A percentile compares a stretch with the other conserved stretches of the same genome.
These are phyloP conservation scores for Cerioporus squamosus DNA, from an alignment of 1,284 basidiomycete species.

Conservation along the genomic window DNA sequence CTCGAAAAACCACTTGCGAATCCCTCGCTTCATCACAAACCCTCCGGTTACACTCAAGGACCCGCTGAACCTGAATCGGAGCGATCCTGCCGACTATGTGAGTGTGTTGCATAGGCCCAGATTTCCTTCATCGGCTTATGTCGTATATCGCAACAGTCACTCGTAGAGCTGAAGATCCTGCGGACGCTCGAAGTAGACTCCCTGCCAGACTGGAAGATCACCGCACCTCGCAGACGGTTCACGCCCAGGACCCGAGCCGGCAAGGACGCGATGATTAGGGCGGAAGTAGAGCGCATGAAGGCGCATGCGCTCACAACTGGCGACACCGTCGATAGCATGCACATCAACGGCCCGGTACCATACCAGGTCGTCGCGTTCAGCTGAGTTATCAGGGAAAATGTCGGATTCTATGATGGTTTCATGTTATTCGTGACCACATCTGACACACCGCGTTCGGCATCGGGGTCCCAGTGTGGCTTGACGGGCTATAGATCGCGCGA, in stretches of 20 bases:
- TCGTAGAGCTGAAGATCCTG: conserved; percentile 39
- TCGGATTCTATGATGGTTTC: too few relatives aligned
- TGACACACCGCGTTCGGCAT: too few relatives aligned
- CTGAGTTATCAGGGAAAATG: too few relatives aligned
- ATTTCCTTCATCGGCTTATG: too few relatives aligned
- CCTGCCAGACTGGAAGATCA: conserved; percentile 36
- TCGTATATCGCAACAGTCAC: conserved; percentile 11
- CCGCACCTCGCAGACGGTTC: conserved; percentile 30
- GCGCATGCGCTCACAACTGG: conserved; percentile 33
- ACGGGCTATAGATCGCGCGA: too few relatives aligned
- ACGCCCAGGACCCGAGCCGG: conserved; percentile 33
- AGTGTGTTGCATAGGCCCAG: neutral
- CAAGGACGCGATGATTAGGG: conserved; percentile 35
- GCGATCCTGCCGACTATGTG: conserved; percentile 36
- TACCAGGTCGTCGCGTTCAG: conserved; percentile 28
- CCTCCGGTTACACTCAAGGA: conserved; percentile 41
- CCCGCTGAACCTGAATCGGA: conserved; percentile 42
- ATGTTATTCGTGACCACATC: too few relatives aligned
- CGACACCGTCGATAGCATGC: conserved; percentile 36
- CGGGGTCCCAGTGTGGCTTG: too few relatives aligned
- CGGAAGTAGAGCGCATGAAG: conserved; percentile 36
- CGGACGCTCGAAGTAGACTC: conserved; percentile 33
- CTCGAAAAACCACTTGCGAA: conserved; percentile 40
- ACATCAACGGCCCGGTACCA: conserved; percentile 36
- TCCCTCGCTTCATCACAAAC: conserved; percentile 44